Evolutionary conservation across 2,329 filamentous ascomycete genomes (phyloP), one percentile per base, ranked within the genome.

Genomic region (Penicillium sp.): DNA sequence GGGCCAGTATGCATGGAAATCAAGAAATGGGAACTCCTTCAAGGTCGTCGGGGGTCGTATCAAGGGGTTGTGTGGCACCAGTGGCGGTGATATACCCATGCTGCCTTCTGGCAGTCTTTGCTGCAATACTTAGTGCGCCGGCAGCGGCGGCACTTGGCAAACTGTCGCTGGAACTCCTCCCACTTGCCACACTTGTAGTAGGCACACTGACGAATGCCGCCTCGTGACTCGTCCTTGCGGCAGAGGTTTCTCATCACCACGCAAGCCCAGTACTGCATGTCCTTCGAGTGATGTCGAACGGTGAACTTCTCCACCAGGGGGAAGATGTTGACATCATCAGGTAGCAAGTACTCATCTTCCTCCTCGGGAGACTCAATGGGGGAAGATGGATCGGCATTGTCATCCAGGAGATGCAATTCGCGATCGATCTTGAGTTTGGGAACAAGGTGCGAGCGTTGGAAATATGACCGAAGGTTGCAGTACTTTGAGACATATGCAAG

Each of bases 231-330:
- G 73, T 99, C 95, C 78, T 99, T 99, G 63, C 95, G 91, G 81
- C 95, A 99, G 50, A 99, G 85, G 72, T 99, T 99, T 63, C 95
- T 86, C 95, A 99, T 99, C 46, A 99, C 95, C 16, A 99, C 95
- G 61, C 93, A 95, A 19, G 95, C 95, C 95, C 95, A 99, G 79
- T 99, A 99, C 75, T 97, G 93, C 95, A 99, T 99, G 72, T 97
- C 93, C 58, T 92, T 91, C 63, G 91, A 92, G 77, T 97, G 92
- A 71, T 97, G 92, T 63, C 95, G 88, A 29, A 97, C 91, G 4
- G 95, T 99, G 73, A 98, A 99, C 75, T 97, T 98, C 77, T 99
- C 95, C 48, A 99, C 95, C 35, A 99, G 81, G 2, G 95, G 95
- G 77, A 99, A 99, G 64, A 99, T 96, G 77, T 99, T 99, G 78